Percentiles rank a stretch among this genome's conserved stretches.
Evolutionary conservation across 805 yeast species (phyloP).

Genomic region (Cyberlindnera bimundalis): DNA sequence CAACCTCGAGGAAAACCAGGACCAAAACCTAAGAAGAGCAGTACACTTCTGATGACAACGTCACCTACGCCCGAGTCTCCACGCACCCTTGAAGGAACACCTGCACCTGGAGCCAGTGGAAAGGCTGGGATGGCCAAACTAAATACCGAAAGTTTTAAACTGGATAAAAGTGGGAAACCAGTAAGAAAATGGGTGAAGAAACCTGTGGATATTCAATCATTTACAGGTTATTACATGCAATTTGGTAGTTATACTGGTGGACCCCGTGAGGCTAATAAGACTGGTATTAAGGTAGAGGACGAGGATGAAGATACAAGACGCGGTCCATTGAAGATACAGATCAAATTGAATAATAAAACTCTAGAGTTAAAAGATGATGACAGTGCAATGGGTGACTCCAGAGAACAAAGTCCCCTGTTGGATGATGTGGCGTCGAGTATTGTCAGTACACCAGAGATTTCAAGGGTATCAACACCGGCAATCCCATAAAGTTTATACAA

Average conservation of each 20-base stretch:
- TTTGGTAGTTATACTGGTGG: conserved; percentile 39
- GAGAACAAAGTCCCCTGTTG: conserved; percentile 23
- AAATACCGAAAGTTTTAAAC: conserved; percentile 20
- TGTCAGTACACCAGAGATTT: conserved; percentile 22
- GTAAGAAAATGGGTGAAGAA: conserved; percentile 43
- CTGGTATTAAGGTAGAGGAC: neutral
- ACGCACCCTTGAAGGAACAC: conserved; percentile 16
- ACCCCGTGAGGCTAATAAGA: conserved; percentile 1
- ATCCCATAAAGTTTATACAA: conserved; percentile 1
- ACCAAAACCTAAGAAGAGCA: conserved; percentile 2
- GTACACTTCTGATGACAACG: neutral
- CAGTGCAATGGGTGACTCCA: conserved; percentile 14
- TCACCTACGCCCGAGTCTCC: conserved; percentile 16
- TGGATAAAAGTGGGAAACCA: conserved; percentile 42
- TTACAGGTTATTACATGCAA: conserved; percentile 41
- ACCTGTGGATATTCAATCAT: conserved; percentile 38
- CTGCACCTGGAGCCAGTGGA: conserved; percentile 4
- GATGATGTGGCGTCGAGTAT: conserved; percentile 22
- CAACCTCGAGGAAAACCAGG: neutral
- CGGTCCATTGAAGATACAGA: conserved; percentile 17
- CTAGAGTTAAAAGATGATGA: conserved; percentile 8
- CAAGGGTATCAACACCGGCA: conserved; percentile 18
- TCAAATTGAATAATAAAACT: conserved; percentile 23
- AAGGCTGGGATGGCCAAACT: conserved; percentile 13
- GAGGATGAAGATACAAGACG: neutral